These are phyloP conservation scores for Odontarrhena argentea DNA, from an alignment of 345 rosid species.

Conservation along the genomic window DNA sequence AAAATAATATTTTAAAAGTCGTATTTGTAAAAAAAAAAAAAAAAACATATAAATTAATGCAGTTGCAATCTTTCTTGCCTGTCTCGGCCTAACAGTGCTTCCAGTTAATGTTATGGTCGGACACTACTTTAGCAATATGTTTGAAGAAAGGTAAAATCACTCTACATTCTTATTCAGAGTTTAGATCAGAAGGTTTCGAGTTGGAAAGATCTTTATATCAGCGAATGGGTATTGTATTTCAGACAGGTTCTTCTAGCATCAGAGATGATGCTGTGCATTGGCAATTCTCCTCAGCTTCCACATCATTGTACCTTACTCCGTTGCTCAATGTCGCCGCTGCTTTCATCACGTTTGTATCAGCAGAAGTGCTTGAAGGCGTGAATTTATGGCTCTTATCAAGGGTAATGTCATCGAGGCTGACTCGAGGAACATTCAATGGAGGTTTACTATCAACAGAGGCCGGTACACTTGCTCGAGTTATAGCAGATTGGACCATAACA, in stretches of 20 bases:
- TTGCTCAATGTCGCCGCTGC: conserved; percentile 83
- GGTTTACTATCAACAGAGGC: conserved; percentile 93
- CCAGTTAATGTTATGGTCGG: conserved; percentile 89
- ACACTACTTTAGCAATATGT: conserved; percentile 91
- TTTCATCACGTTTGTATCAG: conserved; percentile 82
- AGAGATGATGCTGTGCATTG: conserved; percentile 77
- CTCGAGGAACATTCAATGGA: conserved; percentile 90
- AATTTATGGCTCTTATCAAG: conserved; percentile 86
- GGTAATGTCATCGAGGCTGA: conserved; percentile 92
- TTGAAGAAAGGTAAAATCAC: conserved; percentile 74
- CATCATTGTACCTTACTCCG: conserved; percentile 57
- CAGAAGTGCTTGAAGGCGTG: conserved; percentile 98
- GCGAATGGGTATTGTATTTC: conserved; percentile 28
- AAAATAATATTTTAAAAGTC: too few species aligned
- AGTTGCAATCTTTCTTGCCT: conserved; percentile 78
- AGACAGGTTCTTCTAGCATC: conserved; percentile 93
- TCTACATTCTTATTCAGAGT: too few species aligned
- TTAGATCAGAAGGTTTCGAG: too few species aligned
- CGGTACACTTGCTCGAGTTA: conserved; percentile 87
- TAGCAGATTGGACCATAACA: conserved; percentile 87
- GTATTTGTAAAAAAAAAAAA: too few species aligned
- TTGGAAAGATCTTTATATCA: neutral
- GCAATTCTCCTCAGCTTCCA: conserved; percentile 84
- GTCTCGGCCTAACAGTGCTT: conserved; percentile 89
- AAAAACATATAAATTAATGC: conserved; percentile 61